Conservation (phyloP, 768 basidiomycete genomes). For the Mycena sanguinolenta region DNA sequence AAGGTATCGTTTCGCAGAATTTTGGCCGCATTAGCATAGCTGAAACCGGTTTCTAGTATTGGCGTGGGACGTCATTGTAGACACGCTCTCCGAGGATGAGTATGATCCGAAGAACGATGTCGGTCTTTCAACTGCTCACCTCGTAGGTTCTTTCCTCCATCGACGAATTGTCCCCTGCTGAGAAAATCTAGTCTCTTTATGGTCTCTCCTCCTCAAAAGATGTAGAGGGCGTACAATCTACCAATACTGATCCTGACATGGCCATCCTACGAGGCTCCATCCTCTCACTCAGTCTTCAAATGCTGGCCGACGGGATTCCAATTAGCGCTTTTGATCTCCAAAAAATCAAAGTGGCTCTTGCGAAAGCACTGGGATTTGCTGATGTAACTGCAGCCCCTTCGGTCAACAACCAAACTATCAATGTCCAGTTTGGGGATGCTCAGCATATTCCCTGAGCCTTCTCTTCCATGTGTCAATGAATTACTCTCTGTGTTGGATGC, state of each 20-base stretch:
- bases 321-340: constrained; percentile 67
- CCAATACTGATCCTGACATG: constrained; percentile 60
- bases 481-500: constrained; percentile 74
- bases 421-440: constrained; percentile 67
- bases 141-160: constrained; percentile 47
- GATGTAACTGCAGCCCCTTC: constrained; percentile 62
- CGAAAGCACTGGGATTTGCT: constrained; percentile 67
- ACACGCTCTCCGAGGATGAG: constrained; percentile 70
- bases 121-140: constrained; percentile 55
- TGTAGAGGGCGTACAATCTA: constrained; percentile 28
- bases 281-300: constrained; percentile 70
- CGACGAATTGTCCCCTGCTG: background rate
- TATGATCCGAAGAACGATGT: constrained; percentile 55
- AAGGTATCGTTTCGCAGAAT: constrained; percentile 54
- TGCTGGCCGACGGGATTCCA: constrained; percentile 74
- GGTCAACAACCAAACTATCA: constrained; percentile 61
- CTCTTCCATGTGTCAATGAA: constrained; percentile 70
- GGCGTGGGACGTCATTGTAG: constrained; percentile 73
- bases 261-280: constrained; percentile 65
- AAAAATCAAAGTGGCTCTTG: constrained; percentile 71
- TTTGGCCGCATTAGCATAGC: background rate
- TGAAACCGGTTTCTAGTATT: constrained; percentile 61
- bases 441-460: constrained; percentile 54
- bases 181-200: constrained; percentile 56
- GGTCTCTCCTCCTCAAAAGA: constrained; percentile 52